These are phyloP conservation scores for Stemphylium lycopersici DNA, from an alignment of 2,329 filamentous ascomycete species.

Conservation along the genomic window DNA sequence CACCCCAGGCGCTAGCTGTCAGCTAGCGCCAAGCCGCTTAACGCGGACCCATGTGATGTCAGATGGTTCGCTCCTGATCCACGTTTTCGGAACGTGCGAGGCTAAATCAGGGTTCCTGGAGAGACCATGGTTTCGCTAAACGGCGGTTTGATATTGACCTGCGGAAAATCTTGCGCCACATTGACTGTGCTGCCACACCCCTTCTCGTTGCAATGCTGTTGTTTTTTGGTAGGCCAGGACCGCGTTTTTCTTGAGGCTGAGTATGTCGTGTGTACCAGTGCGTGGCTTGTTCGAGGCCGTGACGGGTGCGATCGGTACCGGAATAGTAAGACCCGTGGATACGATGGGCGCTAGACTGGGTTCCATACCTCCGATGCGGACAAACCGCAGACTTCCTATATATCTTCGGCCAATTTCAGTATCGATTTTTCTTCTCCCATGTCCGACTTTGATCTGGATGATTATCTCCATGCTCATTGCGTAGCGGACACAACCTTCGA, in stretches of 20 bases:
- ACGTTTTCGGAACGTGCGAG: neutral
- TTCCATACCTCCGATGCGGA: neutral
- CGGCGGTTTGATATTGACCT: too few species aligned
- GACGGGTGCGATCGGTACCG: neutral
- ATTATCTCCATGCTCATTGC: neutral
- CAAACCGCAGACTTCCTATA: neutral
- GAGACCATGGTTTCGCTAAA: neutral
- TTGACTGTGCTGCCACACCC: neutral
- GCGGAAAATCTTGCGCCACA: neutral
- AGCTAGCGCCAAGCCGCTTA: slow-evolving; percentile 13
- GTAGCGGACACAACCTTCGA: neutral
- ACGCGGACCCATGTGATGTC: slow-evolving; percentile 15
- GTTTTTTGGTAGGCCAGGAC: too few species aligned
- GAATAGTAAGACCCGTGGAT: neutral
- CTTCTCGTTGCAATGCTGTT: too few species aligned
- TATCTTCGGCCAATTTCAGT: neutral
- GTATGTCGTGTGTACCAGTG: neutral
- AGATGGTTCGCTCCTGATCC: slow-evolving; percentile 10
- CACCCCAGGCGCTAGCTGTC: slow-evolving; percentile 12
- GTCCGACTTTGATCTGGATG: neutral
- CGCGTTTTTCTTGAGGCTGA: too few species aligned
- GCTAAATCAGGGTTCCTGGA: neutral
- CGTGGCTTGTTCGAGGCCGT: neutral
- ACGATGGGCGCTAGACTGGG: neutral
- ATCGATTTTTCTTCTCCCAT: neutral